These are phyloP conservation scores for Physcomitrium patens DNA, from an alignment of 225 moss, liverwort and hornwort species.

Conservation along the genomic window DNA sequence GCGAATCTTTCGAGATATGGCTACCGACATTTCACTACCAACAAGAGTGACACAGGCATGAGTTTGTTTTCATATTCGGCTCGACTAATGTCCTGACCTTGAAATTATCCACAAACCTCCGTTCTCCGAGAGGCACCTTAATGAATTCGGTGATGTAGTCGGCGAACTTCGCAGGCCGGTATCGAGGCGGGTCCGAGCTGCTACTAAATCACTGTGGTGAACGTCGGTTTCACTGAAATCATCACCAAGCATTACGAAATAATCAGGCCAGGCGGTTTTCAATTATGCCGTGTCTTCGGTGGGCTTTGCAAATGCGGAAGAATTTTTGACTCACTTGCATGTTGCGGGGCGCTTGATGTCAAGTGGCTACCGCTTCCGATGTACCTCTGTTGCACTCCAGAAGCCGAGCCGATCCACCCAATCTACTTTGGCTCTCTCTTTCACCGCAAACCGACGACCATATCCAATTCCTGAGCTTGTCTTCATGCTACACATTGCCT, in stretches of 20 bases:
- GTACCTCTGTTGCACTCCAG: conserved; percentile 41
- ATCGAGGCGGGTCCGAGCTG: conserved; percentile 29
- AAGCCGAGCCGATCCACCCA: conserved; percentile 50
- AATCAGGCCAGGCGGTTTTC: background rate
- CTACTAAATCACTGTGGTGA: conserved; percentile 34
- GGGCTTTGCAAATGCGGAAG: background rate
- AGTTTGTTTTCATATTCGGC: too few species aligned
- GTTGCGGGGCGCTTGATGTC: conserved; percentile 29
- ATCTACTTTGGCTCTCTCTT: conserved; percentile 34
- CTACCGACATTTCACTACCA: too few species aligned
- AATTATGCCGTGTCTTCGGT: background rate
- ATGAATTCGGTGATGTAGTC: conserved; percentile 51
- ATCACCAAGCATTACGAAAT: background rate
- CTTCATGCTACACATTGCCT: conserved; percentile 42
- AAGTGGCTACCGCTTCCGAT: conserved; percentile 34
- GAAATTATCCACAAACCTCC: conserved; percentile 37
- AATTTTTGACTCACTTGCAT: conserved; percentile 35
- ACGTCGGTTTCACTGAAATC: conserved; percentile 32
- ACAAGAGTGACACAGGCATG: too few species aligned
- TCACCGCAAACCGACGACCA: conserved; percentile 40
- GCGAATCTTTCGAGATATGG: too few species aligned
- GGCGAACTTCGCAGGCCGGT: conserved; percentile 31
- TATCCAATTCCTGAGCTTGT: conserved; percentile 47
- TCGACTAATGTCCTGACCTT: background rate
- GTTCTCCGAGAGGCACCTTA: conserved; percentile 43